Percentiles rank a stretch among this genome's conserved stretches.
These are phyloP conservation scores for Actinomortierella ambigua DNA, from an alignment of 371 early-diverging fungal genomes.

Conservation along the genomic window DNA sequence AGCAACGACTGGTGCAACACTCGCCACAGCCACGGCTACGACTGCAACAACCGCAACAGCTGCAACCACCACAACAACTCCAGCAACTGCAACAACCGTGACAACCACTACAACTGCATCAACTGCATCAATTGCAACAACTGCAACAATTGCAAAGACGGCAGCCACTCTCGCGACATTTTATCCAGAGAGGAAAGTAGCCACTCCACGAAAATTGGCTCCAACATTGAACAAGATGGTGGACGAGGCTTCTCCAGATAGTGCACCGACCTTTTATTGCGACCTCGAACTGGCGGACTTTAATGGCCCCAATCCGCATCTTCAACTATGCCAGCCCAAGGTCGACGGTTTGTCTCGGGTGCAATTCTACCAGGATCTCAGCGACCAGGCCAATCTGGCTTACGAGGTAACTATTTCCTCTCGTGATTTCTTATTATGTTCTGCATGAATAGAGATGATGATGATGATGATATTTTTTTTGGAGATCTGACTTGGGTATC, in stretches of 20 bases:
- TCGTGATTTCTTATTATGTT: no score
- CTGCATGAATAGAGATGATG: no score
- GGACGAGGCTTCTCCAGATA: constrained; percentile 46
- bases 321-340: constrained; percentile 19
- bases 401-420: no score
- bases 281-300: constrained; percentile 13
- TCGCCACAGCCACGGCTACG: constrained; percentile 3
- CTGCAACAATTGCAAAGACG: no score
- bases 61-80: neutral
- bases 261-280: constrained; percentile 50
- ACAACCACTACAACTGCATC: constrained; percentile 4
- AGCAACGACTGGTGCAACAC: neutral
- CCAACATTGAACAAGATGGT: constrained; percentile 31
- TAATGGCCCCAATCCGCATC: constrained; percentile 21
- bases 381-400: neutral
- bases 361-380: neutral
- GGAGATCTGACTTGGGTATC: no score
- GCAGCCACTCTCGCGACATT: no score
- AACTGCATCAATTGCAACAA: no score
- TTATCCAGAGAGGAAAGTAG: no score
- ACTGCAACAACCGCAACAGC: neutral
- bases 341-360: neutral
- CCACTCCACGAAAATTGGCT: constrained; percentile 13
- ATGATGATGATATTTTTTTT: no score
- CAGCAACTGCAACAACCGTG: neutral